These are phyloP conservation scores for Adansonia rubrostipa DNA, from an alignment of 441 rosid species.

Conservation along the genomic window DNA sequence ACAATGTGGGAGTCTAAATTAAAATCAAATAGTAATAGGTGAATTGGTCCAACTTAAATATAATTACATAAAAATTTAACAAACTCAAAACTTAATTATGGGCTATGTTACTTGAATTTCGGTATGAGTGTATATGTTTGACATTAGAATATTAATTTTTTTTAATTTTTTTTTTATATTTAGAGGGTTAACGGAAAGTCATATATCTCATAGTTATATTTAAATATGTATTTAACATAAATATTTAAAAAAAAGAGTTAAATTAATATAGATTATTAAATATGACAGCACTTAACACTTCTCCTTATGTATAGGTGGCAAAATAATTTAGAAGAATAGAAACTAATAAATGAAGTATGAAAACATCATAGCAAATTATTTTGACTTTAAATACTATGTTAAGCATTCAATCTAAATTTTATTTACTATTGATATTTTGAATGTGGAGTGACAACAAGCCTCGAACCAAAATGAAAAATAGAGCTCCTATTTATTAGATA, in stretches of 20 bases:
- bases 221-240: no score
- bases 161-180: no score
- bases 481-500: background rate
- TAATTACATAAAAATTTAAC: no score
- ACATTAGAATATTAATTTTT: no score
- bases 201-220: no score
- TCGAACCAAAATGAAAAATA: background rate
- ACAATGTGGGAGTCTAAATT: background rate
- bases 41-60: background rate
- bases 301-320: background rate
- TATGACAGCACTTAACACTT: background rate
- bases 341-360: background rate
- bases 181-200: no score
- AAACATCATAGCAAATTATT: background rate
- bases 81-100: background rate
- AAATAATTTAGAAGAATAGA: background rate
- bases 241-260: no score
- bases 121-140: no score
- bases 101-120: no score
- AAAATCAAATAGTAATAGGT: background rate
- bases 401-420: background rate
- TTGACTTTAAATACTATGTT: background rate
- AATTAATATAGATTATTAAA: no score
- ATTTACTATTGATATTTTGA: background rate
- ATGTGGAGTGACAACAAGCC: no score